Base-by-base conservation (phyloP, 805 yeast species). In the Candida tallmaniae region DNA sequence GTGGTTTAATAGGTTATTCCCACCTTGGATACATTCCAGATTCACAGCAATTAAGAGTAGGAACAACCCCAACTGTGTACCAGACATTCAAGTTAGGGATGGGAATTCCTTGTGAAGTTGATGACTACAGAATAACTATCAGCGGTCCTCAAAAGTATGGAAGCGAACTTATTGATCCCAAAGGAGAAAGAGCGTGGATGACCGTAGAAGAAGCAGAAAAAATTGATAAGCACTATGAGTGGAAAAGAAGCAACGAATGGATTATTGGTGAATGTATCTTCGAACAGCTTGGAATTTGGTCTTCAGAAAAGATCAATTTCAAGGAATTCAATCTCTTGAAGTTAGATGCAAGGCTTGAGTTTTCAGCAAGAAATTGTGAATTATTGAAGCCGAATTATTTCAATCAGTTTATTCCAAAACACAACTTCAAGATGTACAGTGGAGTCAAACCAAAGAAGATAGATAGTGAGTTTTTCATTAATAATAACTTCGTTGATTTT, bases 281-380 rank as follows among this genome's bases (percentile, higher is more conserved):
- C 80, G 88, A 83, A 10, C 78, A 76, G 38, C 81, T 80, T 46
- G 84, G 80, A 0, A 80, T 90, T 10, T 90, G 96, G 95, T 73
- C 73, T 32, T 64, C 60, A 56, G 38, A 39, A 3, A 40, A 42
- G 10, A 30, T 50, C 9, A 57, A 60, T 26, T 44, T 55, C 22
- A 44, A 40, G 6, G 31, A 34, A 6, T 41, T 61, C 11, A 21
- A 44, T 19, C 28, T 39, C 9, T 24, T 47, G 26, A 35, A 66
- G 2, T 51, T 65, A 8, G 58, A 62, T 0, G 62, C 62, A 10
- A 44, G 69, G 14, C 37, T 51, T 13, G 32, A 48, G 19, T 26
- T 32, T 3, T 31, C 32, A 6, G 32, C 25, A 27, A 31, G 21
- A 14, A 27, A 39, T 23, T 60, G 68, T 45, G 42, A 51, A 29